Evolutionary conservation across 139 green algal genomes (phyloP).

Genomic region (Chlorella sp.): DNA sequence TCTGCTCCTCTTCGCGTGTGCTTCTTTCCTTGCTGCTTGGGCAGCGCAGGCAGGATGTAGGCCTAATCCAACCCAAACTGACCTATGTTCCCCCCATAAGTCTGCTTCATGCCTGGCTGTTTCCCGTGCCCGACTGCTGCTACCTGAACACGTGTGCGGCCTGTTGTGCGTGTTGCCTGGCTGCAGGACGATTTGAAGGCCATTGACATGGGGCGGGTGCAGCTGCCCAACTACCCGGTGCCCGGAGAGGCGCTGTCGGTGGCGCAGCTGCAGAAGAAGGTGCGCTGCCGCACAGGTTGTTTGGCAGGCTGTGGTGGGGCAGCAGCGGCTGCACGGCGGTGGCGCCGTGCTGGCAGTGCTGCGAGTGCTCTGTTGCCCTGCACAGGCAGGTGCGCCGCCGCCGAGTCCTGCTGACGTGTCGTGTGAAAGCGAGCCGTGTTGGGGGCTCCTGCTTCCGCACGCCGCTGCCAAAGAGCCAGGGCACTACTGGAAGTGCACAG

Average conservation of each 20-base stretch:
- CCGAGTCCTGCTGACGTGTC: too few species aligned
- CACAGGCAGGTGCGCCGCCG: background rate
- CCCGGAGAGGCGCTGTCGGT: conserved; percentile 47
- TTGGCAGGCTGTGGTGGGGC: background rate
- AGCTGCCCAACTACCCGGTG: conserved; percentile 68
- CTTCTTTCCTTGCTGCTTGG: background rate
- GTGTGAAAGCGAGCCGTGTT: background rate
- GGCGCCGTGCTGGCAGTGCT: background rate
- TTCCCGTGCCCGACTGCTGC: background rate
- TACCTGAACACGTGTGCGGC: background rate
- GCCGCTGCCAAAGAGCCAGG: background rate
- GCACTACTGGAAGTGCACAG: background rate
- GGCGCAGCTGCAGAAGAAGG: conserved; percentile 54
- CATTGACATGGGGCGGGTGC: conserved; percentile 70
- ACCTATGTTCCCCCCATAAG: too few species aligned
- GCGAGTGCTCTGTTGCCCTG: background rate
- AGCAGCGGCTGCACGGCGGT: background rate
- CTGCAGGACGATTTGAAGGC: conserved; percentile 67
- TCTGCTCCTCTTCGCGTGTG: too few species aligned
- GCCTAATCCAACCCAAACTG: too few species aligned
- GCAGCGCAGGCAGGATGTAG: background rate
- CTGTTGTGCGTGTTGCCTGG: background rate
- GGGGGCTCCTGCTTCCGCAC: background rate
- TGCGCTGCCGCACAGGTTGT: background rate
- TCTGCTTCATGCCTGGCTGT: background rate